A percentile compares a stretch with the other conserved stretches of the same genome.
Evolutionary conservation across 257 asterid genomes (phyloP).

Genomic region (Ilex aquifolium): DNA sequence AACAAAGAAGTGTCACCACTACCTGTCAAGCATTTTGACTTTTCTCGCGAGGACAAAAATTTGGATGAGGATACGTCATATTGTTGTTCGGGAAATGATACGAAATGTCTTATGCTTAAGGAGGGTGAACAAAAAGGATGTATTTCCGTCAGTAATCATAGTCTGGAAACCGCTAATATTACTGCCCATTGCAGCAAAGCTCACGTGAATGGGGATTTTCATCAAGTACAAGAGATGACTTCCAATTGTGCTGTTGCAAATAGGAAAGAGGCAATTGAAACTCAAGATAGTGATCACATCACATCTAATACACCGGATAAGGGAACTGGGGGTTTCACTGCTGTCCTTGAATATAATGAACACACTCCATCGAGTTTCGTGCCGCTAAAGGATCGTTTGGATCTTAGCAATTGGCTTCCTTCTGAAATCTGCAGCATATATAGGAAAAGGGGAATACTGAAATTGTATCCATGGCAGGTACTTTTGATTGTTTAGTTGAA

Average conservation of each 20-base stretch:
- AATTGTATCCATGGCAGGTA: conserved; percentile 96
- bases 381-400: conserved; percentile 44
- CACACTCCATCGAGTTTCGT: conserved; percentile 64
- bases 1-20: conserved; percentile 68
- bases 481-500: conserved; percentile 11
- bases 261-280: conserved; percentile 20
- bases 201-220: conserved; percentile 18
- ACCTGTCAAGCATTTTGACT: conserved; percentile 94
- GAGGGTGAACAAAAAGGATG: conserved; percentile 16
- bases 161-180: conserved; percentile 14
- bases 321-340: conserved; percentile 22
- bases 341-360: conserved; percentile 32
- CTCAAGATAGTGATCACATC: conserved; percentile 24
- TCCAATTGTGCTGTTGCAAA: conserved; percentile 22
- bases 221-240: conserved; percentile 26
- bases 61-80: conserved; percentile 22
- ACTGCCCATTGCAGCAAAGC: conserved; percentile 15
- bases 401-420: conserved; percentile 86
- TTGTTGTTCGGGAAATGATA: conserved; percentile 24
- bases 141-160: conserved; percentile 29
- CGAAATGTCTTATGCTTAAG: conserved; percentile 19
- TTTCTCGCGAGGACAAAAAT: conserved; percentile 49
- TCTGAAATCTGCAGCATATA: conserved; percentile 74
- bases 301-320: conserved; percentile 34
- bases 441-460: conserved; percentile 75